Base-by-base conservation (phyloP, 2,329 filamentous ascomycete genomes). In the Cladosporium velox region DNA sequence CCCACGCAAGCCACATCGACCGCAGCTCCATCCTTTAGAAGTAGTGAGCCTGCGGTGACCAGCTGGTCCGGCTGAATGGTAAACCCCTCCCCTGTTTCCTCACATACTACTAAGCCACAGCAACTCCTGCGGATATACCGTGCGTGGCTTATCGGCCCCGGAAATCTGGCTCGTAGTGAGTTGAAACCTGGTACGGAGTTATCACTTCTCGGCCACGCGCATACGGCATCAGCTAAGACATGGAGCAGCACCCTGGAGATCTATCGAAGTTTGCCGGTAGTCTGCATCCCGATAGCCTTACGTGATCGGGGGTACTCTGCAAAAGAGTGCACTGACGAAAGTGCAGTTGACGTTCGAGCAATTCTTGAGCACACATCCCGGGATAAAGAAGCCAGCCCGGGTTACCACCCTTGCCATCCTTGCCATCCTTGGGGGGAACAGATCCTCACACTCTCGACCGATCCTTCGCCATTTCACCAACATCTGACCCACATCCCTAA, bases 11-110 rank as follows among this genome's bases (percentile, higher is more conserved):
- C 61, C 51, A 64, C 61, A 44, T 41, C 26, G 28, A 44, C 24
- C 26, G 28, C 61, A 55, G 61, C 44, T 52, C 21, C 47, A 51
- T 63, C 51, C 34, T 41, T 57, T 14, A 41, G n/a, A 47, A 47
- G 21, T 35, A 18, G 24, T 30, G 51, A 41, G n/a, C 28, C 35
- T 28, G 51, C 51, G 32, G 61, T 26, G 51, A 30, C 61, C n/a
- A 58, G 54, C 18, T 15, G 44, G 14, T 54, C 61, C 61, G 61
- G 61, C 51, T 64, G 51, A 49, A 57, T 41, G 51, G 61, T 54
- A 52, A 18, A 52, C 12, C 34, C 59, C 32, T 62, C 32, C 44
- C 44, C n/a, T 62, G 26, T 32, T 10, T 38, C 47, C 21, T 59
- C 34, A 47, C 26, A 21, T 32, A n/a, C 26, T 21, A 49, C n/a